Base-by-base conservation (phyloP, 768 basidiomycete species). In the Jaapia argillacea region DNA sequence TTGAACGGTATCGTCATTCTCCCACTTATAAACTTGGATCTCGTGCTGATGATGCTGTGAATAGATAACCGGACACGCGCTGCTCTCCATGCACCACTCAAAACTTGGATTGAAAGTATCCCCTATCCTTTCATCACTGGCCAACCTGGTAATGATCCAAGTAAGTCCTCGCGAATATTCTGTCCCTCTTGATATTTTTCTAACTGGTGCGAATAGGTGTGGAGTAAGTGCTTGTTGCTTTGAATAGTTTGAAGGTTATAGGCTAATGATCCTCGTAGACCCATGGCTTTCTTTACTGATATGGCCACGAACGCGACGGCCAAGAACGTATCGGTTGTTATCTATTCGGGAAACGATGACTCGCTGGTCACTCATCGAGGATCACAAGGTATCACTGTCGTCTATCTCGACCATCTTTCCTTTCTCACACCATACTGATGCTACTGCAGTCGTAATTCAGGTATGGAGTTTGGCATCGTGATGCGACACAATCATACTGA, bases 331-430 rank as follows among this genome's bases (percentile, higher is more conserved):
- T 61, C 64, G 1, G 58, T 83, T n/a, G 61, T 83, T 6, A 56
- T 84, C 13, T 83, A 63, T 54, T 81, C 81, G 21, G 83, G 75
- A 12, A 85, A 85, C 51, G 77, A 82, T 48, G 83, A 85, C 56
- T 63, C 75, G 5, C 72, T 84, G 20, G 63, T 82, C 39, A 64
- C 80, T 1, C 82, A 83, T 51, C 63, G 69, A 22, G 72, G 79
- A 12, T 75, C 78, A 26, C 75, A 85, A 70, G 61, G 81, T 81
- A 54, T n/a, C n/a, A n/a, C n/a, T n/a, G n/a, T n/a, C 5, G 67
- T 45, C 21, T 12, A 25, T 4, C 41, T 27, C 18, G 14, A 22
- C 4, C 10, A 7, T 33, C 6, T 41, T 24, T n/a, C 26, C 41
- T 41, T 49, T n/a, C 3, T 50, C 43, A 78, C 75, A 35, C 16